phyloP scores from a whole-genome alignment of 2,329 filamentous ascomycete genomes.

The Neurospora crassa region DNA sequence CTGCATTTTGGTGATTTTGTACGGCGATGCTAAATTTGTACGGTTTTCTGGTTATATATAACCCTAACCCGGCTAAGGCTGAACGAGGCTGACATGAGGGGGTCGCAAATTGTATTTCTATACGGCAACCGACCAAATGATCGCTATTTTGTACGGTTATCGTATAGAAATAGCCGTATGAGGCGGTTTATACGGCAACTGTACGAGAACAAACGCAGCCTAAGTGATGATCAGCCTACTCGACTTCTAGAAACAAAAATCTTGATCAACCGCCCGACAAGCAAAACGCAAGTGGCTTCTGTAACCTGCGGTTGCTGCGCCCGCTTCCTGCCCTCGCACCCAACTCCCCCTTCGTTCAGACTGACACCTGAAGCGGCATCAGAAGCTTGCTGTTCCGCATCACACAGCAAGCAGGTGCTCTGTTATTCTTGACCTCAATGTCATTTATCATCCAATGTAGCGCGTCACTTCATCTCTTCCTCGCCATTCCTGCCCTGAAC shows the following conservation, averaged over 20 bases:
- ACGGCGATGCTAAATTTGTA: too few relatives aligned
- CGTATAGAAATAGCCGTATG: too few relatives aligned
- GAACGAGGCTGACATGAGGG: too few relatives aligned
- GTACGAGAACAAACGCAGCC: too few relatives aligned
- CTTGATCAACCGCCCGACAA: background rate
- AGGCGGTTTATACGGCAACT: too few relatives aligned
- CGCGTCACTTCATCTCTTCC: background rate
- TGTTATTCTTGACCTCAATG: background rate
- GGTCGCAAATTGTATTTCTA: too few relatives aligned
- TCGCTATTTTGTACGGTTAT: too few relatives aligned
- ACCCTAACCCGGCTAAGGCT: too few relatives aligned
- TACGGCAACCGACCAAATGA: too few relatives aligned
- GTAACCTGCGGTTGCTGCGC: background rate
- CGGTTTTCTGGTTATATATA: too few relatives aligned
- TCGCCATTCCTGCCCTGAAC: too few relatives aligned
- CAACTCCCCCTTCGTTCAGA: background rate
- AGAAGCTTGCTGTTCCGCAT: background rate
- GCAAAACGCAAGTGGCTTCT: background rate
- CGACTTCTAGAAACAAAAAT: rapidly evolving
- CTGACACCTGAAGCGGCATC: background rate
- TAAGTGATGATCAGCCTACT: background rate
- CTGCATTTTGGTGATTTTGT: too few relatives aligned
- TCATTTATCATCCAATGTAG: background rate
- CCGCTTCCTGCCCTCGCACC: background rate
- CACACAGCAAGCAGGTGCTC: background rate